Conservation (phyloP, 768 basidiomycete genomes). For the Phylloporus sp. region DNA sequence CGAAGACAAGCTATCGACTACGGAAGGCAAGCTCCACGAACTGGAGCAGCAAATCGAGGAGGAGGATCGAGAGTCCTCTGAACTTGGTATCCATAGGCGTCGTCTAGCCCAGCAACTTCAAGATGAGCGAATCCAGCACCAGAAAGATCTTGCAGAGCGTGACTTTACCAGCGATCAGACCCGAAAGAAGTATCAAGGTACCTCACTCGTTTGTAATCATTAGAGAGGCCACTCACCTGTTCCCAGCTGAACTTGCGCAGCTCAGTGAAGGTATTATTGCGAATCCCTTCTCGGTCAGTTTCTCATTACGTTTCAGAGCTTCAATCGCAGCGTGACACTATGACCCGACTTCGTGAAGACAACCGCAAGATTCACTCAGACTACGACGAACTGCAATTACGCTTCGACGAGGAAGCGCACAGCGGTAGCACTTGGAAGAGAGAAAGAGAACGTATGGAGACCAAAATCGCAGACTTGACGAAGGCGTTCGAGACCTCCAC, state of each 20-base stretch:
- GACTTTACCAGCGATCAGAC: slow-evolving; percentile 78
- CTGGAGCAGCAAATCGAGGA: slow-evolving; percentile 61
- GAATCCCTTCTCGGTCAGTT: neutral
- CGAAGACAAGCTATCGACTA: slow-evolving; percentile 43
- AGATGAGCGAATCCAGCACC: slow-evolving; percentile 71
- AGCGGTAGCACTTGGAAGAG: slow-evolving; percentile 79
- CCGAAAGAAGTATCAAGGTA: slow-evolving; percentile 83
- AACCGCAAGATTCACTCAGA: slow-evolving; percentile 74
- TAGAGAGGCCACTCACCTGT: slow-evolving; percentile 4
- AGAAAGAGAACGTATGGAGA: slow-evolving; percentile 82
- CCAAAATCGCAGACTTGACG: slow-evolving; percentile 69
- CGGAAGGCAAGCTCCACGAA: slow-evolving; percentile 52
- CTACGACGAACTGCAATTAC: slow-evolving; percentile 67
- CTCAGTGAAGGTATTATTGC: slow-evolving; percentile 64
- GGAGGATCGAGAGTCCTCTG: slow-evolving; percentile 61
- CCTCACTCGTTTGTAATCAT: slow-evolving; percentile 1
- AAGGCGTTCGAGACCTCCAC: slow-evolving; percentile 72
- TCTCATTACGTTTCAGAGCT: slow-evolving; percentile 45
- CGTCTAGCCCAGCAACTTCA: slow-evolving; percentile 73
- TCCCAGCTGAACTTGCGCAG: slow-evolving; percentile 67
- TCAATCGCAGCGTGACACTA: slow-evolving; percentile 69
- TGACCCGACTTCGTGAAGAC: slow-evolving; percentile 75
- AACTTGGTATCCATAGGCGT: slow-evolving; percentile 58
- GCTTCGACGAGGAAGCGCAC: slow-evolving; percentile 73
- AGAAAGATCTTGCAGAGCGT: slow-evolving; percentile 73